Conservation (phyloP, 768 basidiomycete species). For the Inosperma sp. region DNA sequence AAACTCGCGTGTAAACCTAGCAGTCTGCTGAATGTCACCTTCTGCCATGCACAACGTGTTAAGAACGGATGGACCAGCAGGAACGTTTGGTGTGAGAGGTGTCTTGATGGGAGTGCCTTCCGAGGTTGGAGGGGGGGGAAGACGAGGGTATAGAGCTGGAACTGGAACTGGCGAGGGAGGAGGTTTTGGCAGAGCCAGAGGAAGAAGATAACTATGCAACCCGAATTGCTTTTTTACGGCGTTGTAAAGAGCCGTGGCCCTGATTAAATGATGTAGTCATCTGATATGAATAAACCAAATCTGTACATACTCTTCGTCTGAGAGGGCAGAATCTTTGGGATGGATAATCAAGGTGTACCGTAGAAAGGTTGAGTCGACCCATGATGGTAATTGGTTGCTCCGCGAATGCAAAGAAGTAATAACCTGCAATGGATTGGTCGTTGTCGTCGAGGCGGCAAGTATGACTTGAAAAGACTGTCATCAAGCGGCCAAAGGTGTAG, state of each 20-base stretch:
- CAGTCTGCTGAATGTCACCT: conserved; percentile 68
- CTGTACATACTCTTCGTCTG: conserved; percentile 70
- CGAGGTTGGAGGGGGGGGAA: conserved; percentile 48
- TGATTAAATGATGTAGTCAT: conserved; percentile 26
- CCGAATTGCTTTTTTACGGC: conserved; percentile 87
- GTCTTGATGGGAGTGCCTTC: conserved; percentile 27
- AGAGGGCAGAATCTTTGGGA: conserved; percentile 60
- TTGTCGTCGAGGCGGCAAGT: conserved; percentile 74
- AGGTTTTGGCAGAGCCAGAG: conserved; percentile 55
- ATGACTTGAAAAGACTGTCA: conserved; percentile 49
- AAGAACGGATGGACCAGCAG: conserved; percentile 22
- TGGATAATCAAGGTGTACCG: conserved; percentile 78
- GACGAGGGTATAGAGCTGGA: conserved; percentile 58
- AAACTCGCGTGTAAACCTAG: conserved; percentile 82
- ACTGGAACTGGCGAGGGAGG: conserved; percentile 65
- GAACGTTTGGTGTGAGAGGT: conserved; percentile 16
- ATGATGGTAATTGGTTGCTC: conserved; percentile 62
- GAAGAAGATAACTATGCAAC: conserved; percentile 67
- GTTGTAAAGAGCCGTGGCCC: conserved; percentile 75
- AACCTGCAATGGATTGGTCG: conserved; percentile 76
- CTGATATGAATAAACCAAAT: not conserved
- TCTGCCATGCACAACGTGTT: conserved; percentile 57
- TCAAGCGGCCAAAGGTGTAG: conserved; percentile 9
- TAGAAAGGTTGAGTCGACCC: conserved; percentile 72
- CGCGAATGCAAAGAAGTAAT: conserved; percentile 72